Conservation (phyloP, 805 yeast genomes). For the Saccharomyces eubayanus region DNA sequence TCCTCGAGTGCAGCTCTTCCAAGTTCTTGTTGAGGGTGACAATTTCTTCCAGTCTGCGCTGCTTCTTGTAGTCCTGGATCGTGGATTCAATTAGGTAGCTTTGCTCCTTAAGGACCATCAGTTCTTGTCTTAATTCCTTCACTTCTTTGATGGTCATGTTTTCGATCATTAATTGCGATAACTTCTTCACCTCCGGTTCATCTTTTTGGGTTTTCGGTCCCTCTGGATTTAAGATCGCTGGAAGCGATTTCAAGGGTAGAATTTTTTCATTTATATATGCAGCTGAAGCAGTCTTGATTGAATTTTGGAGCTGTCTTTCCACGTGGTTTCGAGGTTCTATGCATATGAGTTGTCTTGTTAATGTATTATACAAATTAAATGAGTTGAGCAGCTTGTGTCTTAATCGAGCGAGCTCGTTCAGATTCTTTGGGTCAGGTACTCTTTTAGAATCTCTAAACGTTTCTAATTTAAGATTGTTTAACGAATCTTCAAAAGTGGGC, state of each 20-base stretch:
- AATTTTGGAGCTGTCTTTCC: slow-evolving; percentile 40
- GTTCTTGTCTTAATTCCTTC: slow-evolving; percentile 55
- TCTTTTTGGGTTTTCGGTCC: slow-evolving; percentile 23
- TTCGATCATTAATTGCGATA: slow-evolving; percentile 16
- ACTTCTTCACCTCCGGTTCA: slow-evolving; percentile 9
- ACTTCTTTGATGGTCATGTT: slow-evolving; percentile 45
- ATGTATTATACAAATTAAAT: slow-evolving; percentile 43
- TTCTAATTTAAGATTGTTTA: slow-evolving; percentile 27
- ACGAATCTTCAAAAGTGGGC: slow-evolving; percentile 38
- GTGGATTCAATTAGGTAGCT: slow-evolving; percentile 58
- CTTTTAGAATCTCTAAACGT: slow-evolving; percentile 17
- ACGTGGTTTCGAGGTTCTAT: slow-evolving; percentile 32
- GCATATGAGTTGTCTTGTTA: slow-evolving; percentile 38
- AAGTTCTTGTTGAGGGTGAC: slow-evolving; percentile 49
- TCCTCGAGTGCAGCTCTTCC: slow-evolving; percentile 46
- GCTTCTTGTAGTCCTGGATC: slow-evolving; percentile 52
- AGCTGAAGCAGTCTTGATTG: slow-evolving; percentile 50
- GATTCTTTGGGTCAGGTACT: slow-evolving; percentile 23
- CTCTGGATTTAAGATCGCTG: slow-evolving; percentile 19
- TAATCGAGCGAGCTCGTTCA: slow-evolving; percentile 33
- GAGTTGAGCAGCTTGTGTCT: slow-evolving; percentile 41
- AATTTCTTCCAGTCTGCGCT: slow-evolving; percentile 71
- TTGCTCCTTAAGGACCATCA: slow-evolving; percentile 86
- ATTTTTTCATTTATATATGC: slow-evolving; percentile 60
- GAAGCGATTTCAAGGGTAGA: slow-evolving; percentile 54